Percentiles rank a stretch among this genome's conserved stretches.
Evolutionary conservation across 345 rosid genomes (phyloP).

Genomic region (Citropsis articulata): DNA sequence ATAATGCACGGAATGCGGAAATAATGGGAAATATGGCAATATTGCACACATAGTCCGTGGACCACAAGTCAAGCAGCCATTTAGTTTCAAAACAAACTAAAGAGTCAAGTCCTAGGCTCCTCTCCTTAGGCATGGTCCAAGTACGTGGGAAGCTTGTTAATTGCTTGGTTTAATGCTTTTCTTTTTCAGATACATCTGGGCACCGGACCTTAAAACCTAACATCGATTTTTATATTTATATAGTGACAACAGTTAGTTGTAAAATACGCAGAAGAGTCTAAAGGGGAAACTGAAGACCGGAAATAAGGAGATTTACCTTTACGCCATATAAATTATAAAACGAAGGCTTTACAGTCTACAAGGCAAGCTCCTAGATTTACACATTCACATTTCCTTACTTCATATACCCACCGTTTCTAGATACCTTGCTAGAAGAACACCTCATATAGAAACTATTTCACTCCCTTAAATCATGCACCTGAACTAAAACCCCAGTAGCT

Average conservation of each 20-base stretch:
- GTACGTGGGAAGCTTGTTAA: no score
- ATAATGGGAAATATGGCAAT: no score
- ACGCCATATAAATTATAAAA: not conserved
- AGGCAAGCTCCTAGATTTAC: not conserved
- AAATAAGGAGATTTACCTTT: not conserved
- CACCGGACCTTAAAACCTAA: no score
- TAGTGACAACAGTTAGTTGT: not conserved
- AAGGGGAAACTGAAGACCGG: not conserved
- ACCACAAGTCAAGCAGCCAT: no score
- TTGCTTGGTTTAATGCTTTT: no score
- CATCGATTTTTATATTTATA: no score
- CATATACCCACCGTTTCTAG: not conserved
- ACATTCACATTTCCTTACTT: not conserved
- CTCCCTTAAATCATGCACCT: slow-evolving; percentile 10
- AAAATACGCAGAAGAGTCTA: not conserved
- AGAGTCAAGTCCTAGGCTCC: no score
- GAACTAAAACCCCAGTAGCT: slow-evolving; percentile 13
- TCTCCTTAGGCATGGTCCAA: no score
- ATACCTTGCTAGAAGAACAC: not conserved
- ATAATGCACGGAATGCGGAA: no score
- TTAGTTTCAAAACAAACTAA: no score
- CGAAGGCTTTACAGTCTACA: slow-evolving; percentile 6
- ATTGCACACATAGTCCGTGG: accelerated
- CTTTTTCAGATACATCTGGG: no score
- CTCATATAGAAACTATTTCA: not conserved